Conservation (phyloP, 306 rosid genomes). For the Leucaena leucocephala region DNA sequence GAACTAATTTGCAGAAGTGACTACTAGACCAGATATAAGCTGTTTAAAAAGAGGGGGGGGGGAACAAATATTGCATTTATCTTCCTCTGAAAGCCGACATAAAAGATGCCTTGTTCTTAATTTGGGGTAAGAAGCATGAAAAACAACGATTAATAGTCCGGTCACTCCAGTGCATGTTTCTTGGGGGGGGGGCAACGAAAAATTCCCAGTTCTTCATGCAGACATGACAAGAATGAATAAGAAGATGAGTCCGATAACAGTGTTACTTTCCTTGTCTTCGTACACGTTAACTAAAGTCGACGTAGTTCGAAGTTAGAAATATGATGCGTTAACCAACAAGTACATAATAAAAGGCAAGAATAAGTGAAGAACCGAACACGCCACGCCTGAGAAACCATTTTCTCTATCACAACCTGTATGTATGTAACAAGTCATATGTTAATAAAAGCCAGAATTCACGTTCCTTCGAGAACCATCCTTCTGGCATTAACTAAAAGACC, state of each 20-base stretch:
- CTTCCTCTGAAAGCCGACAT: no score
- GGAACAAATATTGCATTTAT: not conserved
- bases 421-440: not conserved
- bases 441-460: constrained; percentile 36
- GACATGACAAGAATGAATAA: not conserved
- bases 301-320: constrained; percentile 13
- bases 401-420: not conserved
- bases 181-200: not conserved
- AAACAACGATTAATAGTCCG: not conserved
- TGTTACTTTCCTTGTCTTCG: constrained; percentile 7
- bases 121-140: not conserved
- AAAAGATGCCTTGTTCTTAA: not conserved
- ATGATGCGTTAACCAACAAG: constrained; percentile 9
- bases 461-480: constrained; percentile 17
- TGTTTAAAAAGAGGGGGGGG: not conserved
- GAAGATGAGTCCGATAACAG: not conserved
- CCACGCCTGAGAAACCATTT: constrained; percentile 1
- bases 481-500: not conserved
- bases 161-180: not conserved
- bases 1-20: constrained; percentile 12
- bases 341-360: not conserved
- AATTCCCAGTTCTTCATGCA: not conserved
- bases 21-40: not conserved
- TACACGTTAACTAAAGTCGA: not conserved
- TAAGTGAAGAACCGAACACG: not conserved